Evolutionary conservation across 768 basidiomycete genomes (phyloP).

Genomic region (Mycena galopus): DNA sequence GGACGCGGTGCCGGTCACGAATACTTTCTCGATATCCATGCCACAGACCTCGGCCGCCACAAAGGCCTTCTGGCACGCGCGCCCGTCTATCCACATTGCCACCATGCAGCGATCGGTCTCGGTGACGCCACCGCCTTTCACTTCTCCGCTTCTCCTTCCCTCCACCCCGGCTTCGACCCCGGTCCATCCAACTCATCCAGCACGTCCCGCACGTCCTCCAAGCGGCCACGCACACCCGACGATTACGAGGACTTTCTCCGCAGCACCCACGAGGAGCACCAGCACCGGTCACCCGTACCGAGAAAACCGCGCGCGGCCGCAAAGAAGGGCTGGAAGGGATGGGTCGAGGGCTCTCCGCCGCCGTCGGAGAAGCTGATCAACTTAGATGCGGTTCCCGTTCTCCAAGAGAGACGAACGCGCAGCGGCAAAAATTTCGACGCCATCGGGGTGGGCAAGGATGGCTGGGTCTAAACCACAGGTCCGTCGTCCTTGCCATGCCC

Average conservation of each 20-base stretch:
- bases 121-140: constrained; percentile 76
- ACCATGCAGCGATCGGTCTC: constrained; percentile 79
- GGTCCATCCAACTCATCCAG: constrained; percentile 78
- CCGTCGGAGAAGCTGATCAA: constrained; percentile 88
- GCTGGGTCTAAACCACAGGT: constrained; percentile 75
- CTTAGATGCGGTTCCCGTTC: constrained; percentile 76
- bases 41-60: constrained; percentile 47
- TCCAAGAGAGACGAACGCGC: constrained; percentile 82
- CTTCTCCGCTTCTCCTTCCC: constrained; percentile 52
- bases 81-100: constrained; percentile 82
- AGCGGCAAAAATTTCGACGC: constrained; percentile 90
- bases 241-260: constrained; percentile 62
- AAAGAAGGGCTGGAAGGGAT: constrained; percentile 91
- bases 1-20: constrained; percentile 46
- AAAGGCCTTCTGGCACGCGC: constrained; percentile 74
- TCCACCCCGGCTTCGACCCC: constrained; percentile 82
- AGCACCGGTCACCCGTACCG: constrained; percentile 43
- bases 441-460: constrained; percentile 81
- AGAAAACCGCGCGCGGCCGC: constrained; percentile 74
- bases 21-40: constrained; percentile 45
- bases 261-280: constrained; percentile 39
- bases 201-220: constrained; percentile 84
- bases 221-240: constrained; percentile 81
- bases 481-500: constrained; percentile 47
- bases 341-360: constrained; percentile 88